These are phyloP conservation scores for Acanthamoeba castellanii DNA, from an alignment of 208 protist genomes.

Conservation along the genomic window DNA sequence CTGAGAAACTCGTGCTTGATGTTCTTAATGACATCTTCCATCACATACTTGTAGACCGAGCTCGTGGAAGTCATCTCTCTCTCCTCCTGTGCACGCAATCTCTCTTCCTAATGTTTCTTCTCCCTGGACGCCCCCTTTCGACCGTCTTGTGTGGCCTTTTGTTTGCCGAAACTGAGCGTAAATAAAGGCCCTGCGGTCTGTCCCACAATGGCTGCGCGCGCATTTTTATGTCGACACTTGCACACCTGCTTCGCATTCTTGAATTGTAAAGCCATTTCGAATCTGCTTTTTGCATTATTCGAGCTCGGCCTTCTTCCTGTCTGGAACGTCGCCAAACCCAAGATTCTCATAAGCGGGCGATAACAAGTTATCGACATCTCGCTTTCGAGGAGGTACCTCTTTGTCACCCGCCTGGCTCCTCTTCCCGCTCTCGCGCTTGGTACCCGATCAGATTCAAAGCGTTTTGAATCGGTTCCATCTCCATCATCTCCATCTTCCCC, in stretches of 20 bases:
- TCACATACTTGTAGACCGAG: constrained; percentile 75
- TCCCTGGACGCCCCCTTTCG: background rate
- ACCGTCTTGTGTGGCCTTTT: background rate
- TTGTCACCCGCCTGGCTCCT: no score
- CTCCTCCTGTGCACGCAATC: no score
- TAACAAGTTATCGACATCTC: no score
- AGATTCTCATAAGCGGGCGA: no score
- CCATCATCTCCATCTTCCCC: background rate
- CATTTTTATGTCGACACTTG: no score
- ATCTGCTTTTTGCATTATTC: background rate
- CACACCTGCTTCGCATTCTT: background rate
- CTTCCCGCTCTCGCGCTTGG: no score
- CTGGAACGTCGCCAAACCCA: no score
- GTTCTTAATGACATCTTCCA: constrained; percentile 66
- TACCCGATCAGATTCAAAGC: background rate
- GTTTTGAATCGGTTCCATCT: no score
- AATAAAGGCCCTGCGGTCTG: background rate
- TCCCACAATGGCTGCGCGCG: no score
- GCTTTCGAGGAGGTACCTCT: no score
- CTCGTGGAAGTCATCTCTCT: background rate
- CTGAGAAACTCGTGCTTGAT: constrained; percentile 80
- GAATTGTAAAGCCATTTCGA: background rate
- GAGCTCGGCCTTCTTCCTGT: no score
- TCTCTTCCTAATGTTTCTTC: background rate
- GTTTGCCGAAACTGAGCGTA: background rate